These are phyloP conservation scores for Kwoniella mangroviensis DNA, from an alignment of 768 basidiomycete species.

Conservation along the genomic window DNA sequence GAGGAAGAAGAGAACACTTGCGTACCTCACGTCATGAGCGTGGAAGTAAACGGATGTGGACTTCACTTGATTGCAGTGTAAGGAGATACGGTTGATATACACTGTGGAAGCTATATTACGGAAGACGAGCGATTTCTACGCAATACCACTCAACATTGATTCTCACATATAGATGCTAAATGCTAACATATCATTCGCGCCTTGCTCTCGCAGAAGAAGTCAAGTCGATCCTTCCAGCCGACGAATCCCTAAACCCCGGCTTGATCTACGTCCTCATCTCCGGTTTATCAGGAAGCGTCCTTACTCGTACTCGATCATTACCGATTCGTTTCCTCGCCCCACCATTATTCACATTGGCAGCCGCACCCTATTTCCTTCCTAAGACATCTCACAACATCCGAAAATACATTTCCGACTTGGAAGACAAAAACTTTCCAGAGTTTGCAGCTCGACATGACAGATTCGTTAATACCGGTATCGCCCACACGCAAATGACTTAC, in stretches of 20 bases:
- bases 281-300: conserved; percentile 82
- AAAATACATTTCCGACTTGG: conserved; percentile 69
- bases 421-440: conserved; percentile 71
- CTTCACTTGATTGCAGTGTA: neutral
- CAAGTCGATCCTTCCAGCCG: conserved; percentile 76
- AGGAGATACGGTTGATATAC: too few relatives aligned
- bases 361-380: conserved; percentile 84
- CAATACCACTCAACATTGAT: too few relatives aligned
- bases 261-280: conserved; percentile 87
- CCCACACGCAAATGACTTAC: conserved; percentile 58
- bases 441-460: conserved; percentile 68
- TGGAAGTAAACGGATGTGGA: neutral
- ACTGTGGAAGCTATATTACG: too few relatives aligned
- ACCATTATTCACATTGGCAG: conserved; percentile 70
- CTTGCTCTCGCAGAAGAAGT: conserved; percentile 66
- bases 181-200: neutral
- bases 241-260: conserved; percentile 86
- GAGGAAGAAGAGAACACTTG: too few relatives aligned
- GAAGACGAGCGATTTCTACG: too few relatives aligned
- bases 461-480: conserved; percentile 39
- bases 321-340: conserved; percentile 75
- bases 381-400: conserved; percentile 74
- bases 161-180: too few relatives aligned
- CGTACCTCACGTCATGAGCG: too few relatives aligned
- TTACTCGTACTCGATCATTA: conserved; percentile 76